These are phyloP conservation scores for Penicillium olsonii DNA, from an alignment of 2,329 filamentous ascomycete genomes.

Conservation along the genomic window DNA sequence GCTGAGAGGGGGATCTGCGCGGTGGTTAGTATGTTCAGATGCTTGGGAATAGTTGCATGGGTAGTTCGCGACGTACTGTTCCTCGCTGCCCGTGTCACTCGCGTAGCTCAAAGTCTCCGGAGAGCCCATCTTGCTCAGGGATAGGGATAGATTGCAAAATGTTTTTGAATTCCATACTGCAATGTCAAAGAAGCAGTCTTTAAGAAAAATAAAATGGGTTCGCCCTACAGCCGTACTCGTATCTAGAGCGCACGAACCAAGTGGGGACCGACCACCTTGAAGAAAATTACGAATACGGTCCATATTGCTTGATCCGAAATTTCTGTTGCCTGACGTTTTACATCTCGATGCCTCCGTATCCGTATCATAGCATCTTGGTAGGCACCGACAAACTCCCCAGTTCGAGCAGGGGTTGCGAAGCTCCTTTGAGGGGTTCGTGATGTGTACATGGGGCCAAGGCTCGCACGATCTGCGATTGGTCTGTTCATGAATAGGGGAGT, in stretches of 20 bases:
- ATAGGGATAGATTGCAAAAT: too few species aligned
- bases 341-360: neutral
- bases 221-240: slow-evolving; percentile 18
- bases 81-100: slow-evolving; percentile 23
- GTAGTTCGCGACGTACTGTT: slow-evolving; percentile 16
- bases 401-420: slow-evolving; percentile 4
- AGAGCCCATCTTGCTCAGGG: slow-evolving; percentile 12
- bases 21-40: neutral
- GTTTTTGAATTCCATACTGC: too few species aligned
- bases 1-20: slow-evolving; percentile 10
- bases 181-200: neutral
- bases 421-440: too few species aligned
- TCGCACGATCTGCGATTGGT: neutral
- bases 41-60: neutral
- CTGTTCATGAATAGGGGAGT: neutral
- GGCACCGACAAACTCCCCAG: neutral
- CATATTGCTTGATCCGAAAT: neutral
- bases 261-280: slow-evolving; percentile 6
- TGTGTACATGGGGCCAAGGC: too few species aligned
- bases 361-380: neutral
- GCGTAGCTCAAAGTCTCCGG: slow-evolving; percentile 16
- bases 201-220: neutral
- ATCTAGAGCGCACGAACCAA: slow-evolving; percentile 16
- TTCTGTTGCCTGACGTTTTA: neutral
- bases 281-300: slow-evolving; percentile 2